phyloP scores from a whole-genome alignment of 169 alveolate species.

The Cryptosporidium parvum region DNA sequence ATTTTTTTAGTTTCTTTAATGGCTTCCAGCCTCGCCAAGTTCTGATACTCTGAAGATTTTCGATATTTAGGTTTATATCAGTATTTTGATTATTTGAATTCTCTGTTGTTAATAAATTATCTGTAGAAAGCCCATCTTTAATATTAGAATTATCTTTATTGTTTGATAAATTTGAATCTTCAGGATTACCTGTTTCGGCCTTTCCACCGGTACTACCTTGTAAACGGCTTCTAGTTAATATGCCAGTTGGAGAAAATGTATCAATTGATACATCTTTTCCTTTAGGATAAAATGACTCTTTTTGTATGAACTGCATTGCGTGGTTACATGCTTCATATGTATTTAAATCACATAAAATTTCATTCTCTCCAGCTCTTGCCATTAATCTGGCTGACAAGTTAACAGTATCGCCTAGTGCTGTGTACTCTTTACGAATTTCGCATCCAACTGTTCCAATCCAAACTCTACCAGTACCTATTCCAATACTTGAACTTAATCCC shows the following conservation, averaged over 20 bases:
- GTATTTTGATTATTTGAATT: conserved; percentile 15
- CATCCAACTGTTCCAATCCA: conserved; percentile 90
- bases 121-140: conserved; percentile 6
- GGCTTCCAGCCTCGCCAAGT: conserved; percentile 71
- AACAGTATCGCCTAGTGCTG: conserved; percentile 87
- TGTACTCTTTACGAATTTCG: conserved; percentile 85
- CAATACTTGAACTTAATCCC: conserved; percentile 84
- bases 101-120: neutral
- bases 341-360: conserved; percentile 78
- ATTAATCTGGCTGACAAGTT: conserved; percentile 85
- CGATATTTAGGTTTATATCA: neutral
- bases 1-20: conserved; percentile 48
- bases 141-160: conserved; percentile 54
- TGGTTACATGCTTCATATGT: conserved; percentile 81
- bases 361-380: conserved; percentile 82
- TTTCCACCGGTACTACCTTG: conserved; percentile 28
- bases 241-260: conserved; percentile 87
- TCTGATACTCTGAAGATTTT: neutral
- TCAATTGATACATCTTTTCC: conserved; percentile 82
- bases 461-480: conserved; percentile 85
- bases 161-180: conserved; percentile 8
- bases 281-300: conserved; percentile 83
- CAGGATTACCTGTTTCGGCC: neutral
- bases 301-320: conserved; percentile 80
- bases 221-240: conserved; percentile 76